Conservation (phyloP, 129 eudicot genomes). For the Pseudognaphalium luteoalbum region DNA sequence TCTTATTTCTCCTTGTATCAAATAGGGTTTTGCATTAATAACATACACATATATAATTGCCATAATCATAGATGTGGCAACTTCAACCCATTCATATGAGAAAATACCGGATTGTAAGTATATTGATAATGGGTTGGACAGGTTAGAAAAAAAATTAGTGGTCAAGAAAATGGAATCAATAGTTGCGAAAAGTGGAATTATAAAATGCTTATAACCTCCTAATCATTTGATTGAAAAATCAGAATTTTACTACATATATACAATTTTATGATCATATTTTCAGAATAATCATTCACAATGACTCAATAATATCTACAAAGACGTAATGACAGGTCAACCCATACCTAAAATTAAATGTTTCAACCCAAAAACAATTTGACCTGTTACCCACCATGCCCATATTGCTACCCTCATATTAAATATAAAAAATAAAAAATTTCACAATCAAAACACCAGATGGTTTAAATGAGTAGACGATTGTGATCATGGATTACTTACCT, state of each 20-base stretch:
- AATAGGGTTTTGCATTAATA: background rate
- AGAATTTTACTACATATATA: too few species aligned
- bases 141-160: background rate
- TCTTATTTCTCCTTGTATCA: background rate
- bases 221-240: background rate
- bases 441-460: background rate
- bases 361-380: background rate
- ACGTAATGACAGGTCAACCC: background rate
- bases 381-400: background rate
- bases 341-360: background rate
- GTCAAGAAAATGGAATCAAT: background rate
- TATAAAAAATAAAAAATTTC: too few species aligned
- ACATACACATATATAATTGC: background rate
- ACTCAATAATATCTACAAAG: background rate
- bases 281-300: background rate
- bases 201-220: background rate
- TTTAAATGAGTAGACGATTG: background rate
- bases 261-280: background rate
- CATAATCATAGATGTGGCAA: background rate
- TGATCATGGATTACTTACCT: constrained; percentile 20
- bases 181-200: background rate
- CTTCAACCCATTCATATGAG: background rate
- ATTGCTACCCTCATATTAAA: background rate
- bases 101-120: background rate
- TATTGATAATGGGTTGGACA: background rate